These are phyloP conservation scores for Moringa oleifera DNA, from an alignment of 345 rosid genomes.

Conservation along the genomic window DNA sequence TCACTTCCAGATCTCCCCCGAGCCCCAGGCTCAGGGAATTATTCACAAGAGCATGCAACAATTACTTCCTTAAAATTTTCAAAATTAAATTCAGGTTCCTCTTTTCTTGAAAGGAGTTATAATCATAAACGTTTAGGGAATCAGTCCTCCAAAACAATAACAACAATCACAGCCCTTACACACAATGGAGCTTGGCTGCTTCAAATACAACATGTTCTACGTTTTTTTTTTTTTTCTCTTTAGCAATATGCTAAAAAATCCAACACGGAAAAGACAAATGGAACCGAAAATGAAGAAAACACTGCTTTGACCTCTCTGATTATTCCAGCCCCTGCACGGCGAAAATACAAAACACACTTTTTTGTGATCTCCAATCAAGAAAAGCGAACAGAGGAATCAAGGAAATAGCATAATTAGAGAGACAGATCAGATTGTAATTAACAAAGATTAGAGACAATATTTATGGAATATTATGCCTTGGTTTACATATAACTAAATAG, in stretches of 20 bases:
- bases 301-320: not conserved
- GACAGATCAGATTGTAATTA: not conserved
- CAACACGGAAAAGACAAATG: slow-evolving; percentile 5
- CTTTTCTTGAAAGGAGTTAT: not conserved
- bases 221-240: not conserved
- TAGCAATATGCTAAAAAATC: not conserved
- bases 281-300: not conserved
- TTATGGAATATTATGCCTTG: not conserved
- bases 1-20: slow-evolving; percentile 49
- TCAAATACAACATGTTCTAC: slow-evolving; percentile 58
- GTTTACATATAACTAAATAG: not conserved
- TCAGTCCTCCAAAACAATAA: slow-evolving; percentile 5
- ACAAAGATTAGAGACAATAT: not conserved
- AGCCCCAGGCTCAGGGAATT: slow-evolving; percentile 73
- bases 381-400: not conserved
- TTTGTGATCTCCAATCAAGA: slow-evolving; percentile 5
- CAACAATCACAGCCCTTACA: slow-evolving; percentile 30
- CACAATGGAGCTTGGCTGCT: slow-evolving; percentile 63
- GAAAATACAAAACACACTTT: not conserved
- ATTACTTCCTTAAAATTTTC: not conserved
- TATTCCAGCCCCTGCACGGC: slow-evolving; percentile 10
- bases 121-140: not conserved
- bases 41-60: slow-evolving; percentile 47
- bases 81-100: not conserved
- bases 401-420: not conserved